Evolutionary conservation across 495 filamentous ascomycete species (phyloP).

Genomic region (Neurospora cerealis): DNA sequence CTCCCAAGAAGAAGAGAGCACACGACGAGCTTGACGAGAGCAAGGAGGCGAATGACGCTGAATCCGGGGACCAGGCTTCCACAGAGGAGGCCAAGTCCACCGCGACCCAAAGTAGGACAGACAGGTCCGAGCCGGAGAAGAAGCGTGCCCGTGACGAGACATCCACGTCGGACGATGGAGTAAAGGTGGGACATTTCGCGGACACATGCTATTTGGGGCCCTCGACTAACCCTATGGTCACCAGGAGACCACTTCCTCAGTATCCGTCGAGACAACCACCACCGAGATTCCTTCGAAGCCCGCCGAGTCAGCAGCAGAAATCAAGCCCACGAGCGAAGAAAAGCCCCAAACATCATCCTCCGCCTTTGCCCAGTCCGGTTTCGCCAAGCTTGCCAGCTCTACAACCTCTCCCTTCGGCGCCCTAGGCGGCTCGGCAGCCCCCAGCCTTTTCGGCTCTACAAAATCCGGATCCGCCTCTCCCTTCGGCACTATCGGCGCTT

Average conservation of each 20-base stretch:
- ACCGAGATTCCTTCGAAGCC: slow-evolving; percentile 3
- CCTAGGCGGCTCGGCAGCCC: slow-evolving; percentile 23
- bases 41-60: slow-evolving; percentile 20
- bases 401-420: slow-evolving; percentile 34
- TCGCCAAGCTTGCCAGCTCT: slow-evolving; percentile 39
- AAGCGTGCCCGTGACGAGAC: slow-evolving; percentile 38
- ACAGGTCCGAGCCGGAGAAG: slow-evolving; percentile 45
- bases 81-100: slow-evolving; percentile 19
- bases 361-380: slow-evolving; percentile 38
- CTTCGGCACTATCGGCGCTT: slow-evolving; percentile 16
- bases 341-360: slow-evolving; percentile 25
- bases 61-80: slow-evolving; percentile 25
- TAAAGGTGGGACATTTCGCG: not conserved
- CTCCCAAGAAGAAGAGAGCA: slow-evolving; percentile 49
- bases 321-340: slow-evolving; percentile 2
- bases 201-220: not conserved
- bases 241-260: slow-evolving; percentile 7
- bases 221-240: not conserved
- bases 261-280: slow-evolving; percentile 13
- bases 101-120: slow-evolving; percentile 25
- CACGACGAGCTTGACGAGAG: slow-evolving; percentile 40
- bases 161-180: not conserved
- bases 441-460: slow-evolving; percentile 27
- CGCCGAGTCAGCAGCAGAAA: not conserved
- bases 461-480: slow-evolving; percentile 26